Conservation (phyloP, 2,329 filamentous ascomycete species). For the Fusarium sterilihyphosum region DNA sequence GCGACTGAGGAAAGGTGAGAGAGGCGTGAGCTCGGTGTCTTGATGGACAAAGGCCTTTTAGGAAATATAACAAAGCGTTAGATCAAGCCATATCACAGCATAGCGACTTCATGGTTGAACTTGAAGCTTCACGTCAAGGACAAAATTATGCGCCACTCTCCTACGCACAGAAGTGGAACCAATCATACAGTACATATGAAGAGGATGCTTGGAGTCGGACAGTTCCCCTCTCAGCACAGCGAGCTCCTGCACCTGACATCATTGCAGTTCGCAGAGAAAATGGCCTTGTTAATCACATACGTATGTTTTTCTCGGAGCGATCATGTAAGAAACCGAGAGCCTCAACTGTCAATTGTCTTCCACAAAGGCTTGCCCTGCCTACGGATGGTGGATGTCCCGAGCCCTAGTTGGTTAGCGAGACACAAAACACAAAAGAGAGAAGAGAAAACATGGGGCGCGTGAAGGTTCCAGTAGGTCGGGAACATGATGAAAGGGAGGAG, state of each 20-base stretch:
- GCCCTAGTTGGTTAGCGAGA: neutral
- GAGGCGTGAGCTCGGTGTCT: neutral
- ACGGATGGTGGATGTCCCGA: neutral
- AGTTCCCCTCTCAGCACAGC: neutral
- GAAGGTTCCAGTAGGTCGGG: constrained; percentile 9
- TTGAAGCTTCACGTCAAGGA: neutral
- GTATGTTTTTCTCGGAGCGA: neutral
- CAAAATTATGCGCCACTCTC: neutral
- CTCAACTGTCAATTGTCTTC: neutral
- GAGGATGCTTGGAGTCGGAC: neutral
- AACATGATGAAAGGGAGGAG: constrained; percentile 11
- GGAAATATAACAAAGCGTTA: neutral
- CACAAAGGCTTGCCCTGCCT: neutral
- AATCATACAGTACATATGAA: neutral
- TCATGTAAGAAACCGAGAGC: constrained; percentile 2
- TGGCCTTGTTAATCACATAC: neutral
- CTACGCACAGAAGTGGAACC: neutral
- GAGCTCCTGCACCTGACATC: neutral
- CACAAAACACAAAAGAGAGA: neutral
- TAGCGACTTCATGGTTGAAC: neutral
- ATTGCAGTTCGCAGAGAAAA: neutral
- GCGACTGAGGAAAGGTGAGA: neutral
- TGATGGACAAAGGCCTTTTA: neutral
- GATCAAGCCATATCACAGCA: neutral
- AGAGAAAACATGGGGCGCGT: constrained; percentile 2